These are phyloP conservation scores for Chenopodium formosanum DNA, from an alignment of 148 eudicot genomes.

Conservation along the genomic window DNA sequence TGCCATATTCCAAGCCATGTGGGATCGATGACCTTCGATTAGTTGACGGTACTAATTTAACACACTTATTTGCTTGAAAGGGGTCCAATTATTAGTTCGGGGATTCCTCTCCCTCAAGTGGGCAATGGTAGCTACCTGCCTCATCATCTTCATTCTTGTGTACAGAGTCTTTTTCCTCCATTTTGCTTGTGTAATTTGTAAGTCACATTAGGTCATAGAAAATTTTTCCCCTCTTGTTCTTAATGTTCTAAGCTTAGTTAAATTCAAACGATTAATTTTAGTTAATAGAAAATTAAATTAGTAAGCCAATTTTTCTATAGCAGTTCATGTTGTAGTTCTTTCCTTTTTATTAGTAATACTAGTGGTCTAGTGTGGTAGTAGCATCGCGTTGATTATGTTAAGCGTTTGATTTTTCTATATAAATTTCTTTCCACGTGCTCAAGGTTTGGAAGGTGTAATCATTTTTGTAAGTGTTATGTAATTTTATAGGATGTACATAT, in stretches of 20 bases:
- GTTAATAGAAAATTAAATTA: slow-evolving; percentile 12
- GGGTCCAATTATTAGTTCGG: slow-evolving; percentile 29
- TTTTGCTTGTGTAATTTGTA: slow-evolving; percentile 45
- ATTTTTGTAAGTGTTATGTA: too few relatives aligned
- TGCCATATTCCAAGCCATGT: slow-evolving; percentile 67
- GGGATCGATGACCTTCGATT: slow-evolving; percentile 58
- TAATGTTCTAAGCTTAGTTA: neutral
- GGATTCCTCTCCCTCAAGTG: slow-evolving; percentile 19
- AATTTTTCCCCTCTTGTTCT: neutral
- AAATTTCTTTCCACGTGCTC: too few relatives aligned
- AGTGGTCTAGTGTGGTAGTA: too few relatives aligned
- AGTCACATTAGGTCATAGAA: slow-evolving; percentile 40
- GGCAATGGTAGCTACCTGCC: slow-evolving; percentile 16
- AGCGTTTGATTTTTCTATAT: too few relatives aligned
- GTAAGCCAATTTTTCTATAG: slow-evolving; percentile 1
- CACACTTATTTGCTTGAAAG: slow-evolving; percentile 12
- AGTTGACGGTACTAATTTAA: slow-evolving; percentile 30
- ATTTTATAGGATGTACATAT: too few relatives aligned
- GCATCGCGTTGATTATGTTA: too few relatives aligned
- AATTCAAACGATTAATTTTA: slow-evolving; percentile 5
- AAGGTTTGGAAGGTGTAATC: too few relatives aligned
- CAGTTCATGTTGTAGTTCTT: too few relatives aligned
- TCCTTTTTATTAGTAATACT: too few relatives aligned
- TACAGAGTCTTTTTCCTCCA: slow-evolving; percentile 45
- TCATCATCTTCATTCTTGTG: slow-evolving; percentile 67